These are phyloP conservation scores for Lentinula sp. DNA, from an alignment of 768 basidiomycete species.

Conservation along the genomic window DNA sequence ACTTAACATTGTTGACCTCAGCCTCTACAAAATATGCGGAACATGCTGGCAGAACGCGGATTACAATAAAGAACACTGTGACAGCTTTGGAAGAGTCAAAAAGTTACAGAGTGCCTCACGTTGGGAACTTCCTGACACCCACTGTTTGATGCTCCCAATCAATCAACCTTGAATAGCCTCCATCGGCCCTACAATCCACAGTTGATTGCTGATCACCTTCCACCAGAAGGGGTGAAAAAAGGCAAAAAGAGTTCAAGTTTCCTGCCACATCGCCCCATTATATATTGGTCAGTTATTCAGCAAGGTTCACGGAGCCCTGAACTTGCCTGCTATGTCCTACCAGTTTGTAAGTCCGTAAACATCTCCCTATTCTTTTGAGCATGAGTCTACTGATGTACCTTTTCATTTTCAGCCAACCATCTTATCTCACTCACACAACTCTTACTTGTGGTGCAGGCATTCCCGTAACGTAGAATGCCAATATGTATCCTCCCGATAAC, in stretches of 20 bases:
- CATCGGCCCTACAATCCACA: constrained; percentile 64
- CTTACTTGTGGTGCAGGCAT: constrained; percentile 42
- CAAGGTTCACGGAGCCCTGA: constrained; percentile 63
- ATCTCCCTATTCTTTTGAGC: no score
- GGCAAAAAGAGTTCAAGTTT: constrained; percentile 45
- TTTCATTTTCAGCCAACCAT: constrained; percentile 39
- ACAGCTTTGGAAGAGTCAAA: constrained; percentile 67
- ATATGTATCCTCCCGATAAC: constrained; percentile 22
- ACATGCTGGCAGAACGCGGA: constrained; percentile 59
- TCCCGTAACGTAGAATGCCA: constrained; percentile 49
- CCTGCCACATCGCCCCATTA: constrained; percentile 40
- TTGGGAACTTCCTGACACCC: constrained; percentile 64
- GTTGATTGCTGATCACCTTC: constrained; percentile 26
- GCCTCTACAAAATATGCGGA: constrained; percentile 71
- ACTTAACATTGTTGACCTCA: constrained; percentile 59
- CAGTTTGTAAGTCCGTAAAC: no score
- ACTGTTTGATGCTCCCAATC: constrained; percentile 54
- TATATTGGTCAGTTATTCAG: constrained; percentile 60
- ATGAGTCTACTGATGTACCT: constrained; percentile 1
- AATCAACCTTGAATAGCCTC: constrained; percentile 56
- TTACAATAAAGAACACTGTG: constrained; percentile 58
- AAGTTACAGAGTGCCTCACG: constrained; percentile 61
- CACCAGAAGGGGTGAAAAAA: constrained; percentile 22
- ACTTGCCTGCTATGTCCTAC: constrained; percentile 59
- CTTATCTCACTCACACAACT: constrained; percentile 45